Conservation (phyloP, 1,284 basidiomycete genomes). For the Apiotrichum veenhuisii region DNA sequence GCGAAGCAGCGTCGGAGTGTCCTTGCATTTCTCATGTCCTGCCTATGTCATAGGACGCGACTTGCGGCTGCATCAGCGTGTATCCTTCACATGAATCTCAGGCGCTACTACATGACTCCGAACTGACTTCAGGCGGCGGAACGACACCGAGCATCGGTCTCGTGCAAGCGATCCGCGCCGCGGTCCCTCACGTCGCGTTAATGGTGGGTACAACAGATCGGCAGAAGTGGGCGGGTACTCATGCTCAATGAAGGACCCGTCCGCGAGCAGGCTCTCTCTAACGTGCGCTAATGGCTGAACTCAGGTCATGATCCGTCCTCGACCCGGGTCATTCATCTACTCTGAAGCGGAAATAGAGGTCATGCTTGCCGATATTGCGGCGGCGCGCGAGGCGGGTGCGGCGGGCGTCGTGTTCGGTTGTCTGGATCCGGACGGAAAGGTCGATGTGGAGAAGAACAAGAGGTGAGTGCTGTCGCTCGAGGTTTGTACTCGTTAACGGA, state of each 20-base stretch:
- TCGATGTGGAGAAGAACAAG: constrained; percentile 59
- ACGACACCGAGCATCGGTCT: constrained; percentile 72
- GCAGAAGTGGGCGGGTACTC: background rate
- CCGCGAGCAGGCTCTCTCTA: no score
- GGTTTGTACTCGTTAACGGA: no score
- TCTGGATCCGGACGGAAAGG: constrained; percentile 58
- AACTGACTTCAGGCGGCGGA: constrained; percentile 58
- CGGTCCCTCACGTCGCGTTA: constrained; percentile 56
- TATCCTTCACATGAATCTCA: no score
- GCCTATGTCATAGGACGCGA: no score
- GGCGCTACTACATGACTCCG: background rate
- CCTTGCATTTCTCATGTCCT: no score
- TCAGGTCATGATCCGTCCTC: constrained; percentile 72
- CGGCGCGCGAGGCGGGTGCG: constrained; percentile 51
- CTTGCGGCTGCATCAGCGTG: no score
- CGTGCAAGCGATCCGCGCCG: constrained; percentile 57
- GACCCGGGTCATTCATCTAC: constrained; percentile 72
- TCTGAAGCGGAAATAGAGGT: constrained; percentile 60
- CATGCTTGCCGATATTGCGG: constrained; percentile 66
- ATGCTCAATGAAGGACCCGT: background rate
- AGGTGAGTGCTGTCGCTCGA: no score
- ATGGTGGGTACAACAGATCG: constrained; percentile 56
- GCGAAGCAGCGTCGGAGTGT: no score
- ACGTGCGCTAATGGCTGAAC: background rate
- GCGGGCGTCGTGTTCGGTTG: constrained; percentile 68